Percentiles rank a stretch among this genome's conserved stretches.
Conservation (phyloP, 2,329 filamentous ascomycete genomes). For the Colletotrichum sp. region DNA sequence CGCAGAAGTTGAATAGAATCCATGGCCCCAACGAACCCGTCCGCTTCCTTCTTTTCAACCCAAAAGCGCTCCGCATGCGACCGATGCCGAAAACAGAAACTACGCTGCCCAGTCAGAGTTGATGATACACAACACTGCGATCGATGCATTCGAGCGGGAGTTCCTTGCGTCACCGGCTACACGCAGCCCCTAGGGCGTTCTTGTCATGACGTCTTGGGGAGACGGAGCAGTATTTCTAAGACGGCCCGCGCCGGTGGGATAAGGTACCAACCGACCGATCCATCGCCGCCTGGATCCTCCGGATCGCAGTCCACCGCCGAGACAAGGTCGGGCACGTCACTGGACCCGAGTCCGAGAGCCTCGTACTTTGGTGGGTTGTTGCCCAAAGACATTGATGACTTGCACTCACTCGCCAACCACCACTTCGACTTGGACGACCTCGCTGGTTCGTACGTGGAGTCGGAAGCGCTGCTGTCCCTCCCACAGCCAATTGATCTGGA, state of each 20-base stretch:
- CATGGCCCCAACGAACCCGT: background rate
- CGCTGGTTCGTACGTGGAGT: background rate
- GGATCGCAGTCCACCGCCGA: background rate
- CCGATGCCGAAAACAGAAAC: background rate
- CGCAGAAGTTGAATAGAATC: background rate
- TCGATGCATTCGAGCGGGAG: background rate
- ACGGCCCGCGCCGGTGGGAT: background rate
- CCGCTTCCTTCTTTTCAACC: background rate
- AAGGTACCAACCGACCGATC: background rate
- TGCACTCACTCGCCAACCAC: background rate
- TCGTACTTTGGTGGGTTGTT: background rate
- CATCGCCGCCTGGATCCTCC: background rate
- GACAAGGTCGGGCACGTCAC: background rate
- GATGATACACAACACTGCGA: background rate
- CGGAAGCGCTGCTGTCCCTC: background rate
- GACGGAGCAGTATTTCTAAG: background rate
- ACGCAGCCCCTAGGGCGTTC: background rate
- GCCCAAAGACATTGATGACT: background rate
- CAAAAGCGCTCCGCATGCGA: background rate
- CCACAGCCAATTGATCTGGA: background rate
- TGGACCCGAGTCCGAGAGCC: background rate
- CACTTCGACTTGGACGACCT: background rate
- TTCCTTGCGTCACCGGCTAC: background rate
- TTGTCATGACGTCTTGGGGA: background rate
- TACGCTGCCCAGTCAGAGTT: background rate